Conservation (phyloP, 2,329 filamentous ascomycete species). For the Fusarium palustre region DNA sequence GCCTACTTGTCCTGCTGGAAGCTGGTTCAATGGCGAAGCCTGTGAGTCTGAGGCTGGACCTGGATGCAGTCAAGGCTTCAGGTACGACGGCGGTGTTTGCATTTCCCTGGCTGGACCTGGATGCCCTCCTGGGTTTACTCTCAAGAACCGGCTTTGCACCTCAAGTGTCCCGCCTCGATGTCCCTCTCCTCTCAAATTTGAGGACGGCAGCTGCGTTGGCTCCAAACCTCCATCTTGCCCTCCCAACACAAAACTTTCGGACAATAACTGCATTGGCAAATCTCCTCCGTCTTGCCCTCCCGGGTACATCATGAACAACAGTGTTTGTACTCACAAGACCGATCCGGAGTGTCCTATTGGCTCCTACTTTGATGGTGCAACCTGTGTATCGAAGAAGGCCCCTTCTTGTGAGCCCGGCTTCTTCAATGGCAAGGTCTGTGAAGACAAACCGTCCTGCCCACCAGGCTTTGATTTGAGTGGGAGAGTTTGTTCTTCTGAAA, state of each 20-base stretch:
- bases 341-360: neutral
- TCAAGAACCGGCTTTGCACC: conserved; percentile 25
- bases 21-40: conserved; percentile 23
- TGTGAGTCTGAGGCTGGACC: neutral
- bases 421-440: conserved; percentile 28
- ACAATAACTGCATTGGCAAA: conserved; percentile 5
- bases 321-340: conserved; percentile 4
- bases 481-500: conserved; percentile 7
- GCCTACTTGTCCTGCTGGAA: conserved; percentile 2
- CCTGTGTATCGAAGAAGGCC: conserved; percentile 11
- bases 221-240: conserved; percentile 2
- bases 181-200: neutral
- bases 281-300: neutral
- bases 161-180: conserved; percentile 7
- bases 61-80: neutral
- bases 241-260: neutral
- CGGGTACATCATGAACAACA: conserved; percentile 1
- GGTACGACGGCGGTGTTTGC: neutral
- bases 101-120: neutral
- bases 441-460: conserved; percentile 18
- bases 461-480: conserved; percentile 6
- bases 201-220: conserved; percentile 14
- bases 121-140: conserved; percentile 22
- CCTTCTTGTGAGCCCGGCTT: conserved; percentile 14
- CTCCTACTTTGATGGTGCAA: conserved; percentile 10